Evolutionary conservation across 2,329 filamentous ascomycete genomes (phyloP).

Genomic region (Madurella mycetomatis): DNA sequence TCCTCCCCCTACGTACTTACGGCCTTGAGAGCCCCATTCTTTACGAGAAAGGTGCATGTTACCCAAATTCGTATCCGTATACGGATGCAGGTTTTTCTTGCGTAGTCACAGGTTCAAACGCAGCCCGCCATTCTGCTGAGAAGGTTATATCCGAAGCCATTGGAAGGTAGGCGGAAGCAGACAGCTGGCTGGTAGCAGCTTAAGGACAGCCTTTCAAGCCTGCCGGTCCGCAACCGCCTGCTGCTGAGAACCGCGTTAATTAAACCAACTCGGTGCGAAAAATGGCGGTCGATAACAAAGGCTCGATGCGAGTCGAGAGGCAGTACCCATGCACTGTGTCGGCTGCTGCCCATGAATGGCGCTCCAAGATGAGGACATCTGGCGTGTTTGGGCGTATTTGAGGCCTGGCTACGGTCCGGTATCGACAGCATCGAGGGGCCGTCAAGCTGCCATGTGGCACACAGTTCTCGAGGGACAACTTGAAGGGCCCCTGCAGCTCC

Average conservation of each 20-base stretch:
- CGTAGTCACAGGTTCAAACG: too few relatives aligned
- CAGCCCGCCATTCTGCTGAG: too few relatives aligned
- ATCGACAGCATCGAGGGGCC: not conserved
- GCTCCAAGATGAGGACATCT: slow-evolving; percentile 5
- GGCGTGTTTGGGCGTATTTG: not conserved
- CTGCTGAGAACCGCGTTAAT: slow-evolving; percentile 2
- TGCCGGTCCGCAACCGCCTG: slow-evolving; percentile 1
- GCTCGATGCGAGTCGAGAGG: slow-evolving; percentile 3
- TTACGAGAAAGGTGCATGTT: too few relatives aligned
- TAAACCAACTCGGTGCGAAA: slow-evolving; percentile 1
- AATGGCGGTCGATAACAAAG: not conserved
- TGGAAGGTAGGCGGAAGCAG: too few relatives aligned
- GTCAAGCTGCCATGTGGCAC: slow-evolving; percentile 17
- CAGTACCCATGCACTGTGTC: not conserved
- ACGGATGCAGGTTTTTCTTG: too few relatives aligned
- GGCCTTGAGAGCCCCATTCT: too few relatives aligned
- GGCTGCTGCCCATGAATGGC: too few relatives aligned
- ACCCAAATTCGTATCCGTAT: too few relatives aligned
- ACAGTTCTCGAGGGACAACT: not conserved
- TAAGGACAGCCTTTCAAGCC: not conserved
- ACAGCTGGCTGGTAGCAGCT: too few relatives aligned
- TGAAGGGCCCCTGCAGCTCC: not conserved
- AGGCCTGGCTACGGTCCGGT: not conserved
- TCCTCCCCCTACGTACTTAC: too few relatives aligned
- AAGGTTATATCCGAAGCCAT: too few relatives aligned